Base-by-base conservation (phyloP, 139 green algal species). In the Chlorella vulgaris region DNA sequence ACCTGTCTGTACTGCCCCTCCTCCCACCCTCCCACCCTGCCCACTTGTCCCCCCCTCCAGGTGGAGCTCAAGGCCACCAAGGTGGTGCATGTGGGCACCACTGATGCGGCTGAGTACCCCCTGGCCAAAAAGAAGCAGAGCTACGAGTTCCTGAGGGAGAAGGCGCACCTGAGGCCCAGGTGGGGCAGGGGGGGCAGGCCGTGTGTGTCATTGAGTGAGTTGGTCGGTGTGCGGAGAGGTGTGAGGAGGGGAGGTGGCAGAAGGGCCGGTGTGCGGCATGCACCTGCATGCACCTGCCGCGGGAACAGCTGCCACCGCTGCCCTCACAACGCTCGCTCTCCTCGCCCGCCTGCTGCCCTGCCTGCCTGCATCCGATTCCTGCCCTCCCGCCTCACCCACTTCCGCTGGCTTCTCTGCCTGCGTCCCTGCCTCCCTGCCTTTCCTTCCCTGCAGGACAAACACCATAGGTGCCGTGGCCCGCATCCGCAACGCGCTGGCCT, bases 101-200 rank as follows among this genome's bases (percentile, higher is more conserved):
- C 90, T 71, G 94, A 99, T 81, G 89, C 91, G 4, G 82, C 75
- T 4, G 92, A 86, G 21, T 99, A 99, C 88, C 95, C 97, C 13
- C 94, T 99, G 67, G 93, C 95, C 87, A 99, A 98, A 86, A 99
- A 98, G 92, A 97, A 97, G 89, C 92, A 95, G 47, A 91, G 83
- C 4, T 90, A 96, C 40, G 97, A 99, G 90, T 98, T 95, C 85
- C 89, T 99, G 87, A 89, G 97, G 19, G 93, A 95, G 74, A 97
- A 95, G 88, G 90, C 91, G 81, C 96, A 99, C 90, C 85, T 99
- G 84, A 88, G 96, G 40, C 81, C 94, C 19, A 90, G 97, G 76
- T 82, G 63, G 35, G 76, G 65, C 18, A 42, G 15, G 18, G 65
- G n/a, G 65, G 15, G n/a, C n/a, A n/a, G n/a, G n/a, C n/a, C n/a